Percentiles rank a stretch among this genome's conserved stretches.
Evolutionary conservation across 257 asterid genomes (phyloP).

Genomic region (Eustoma russellianum): DNA sequence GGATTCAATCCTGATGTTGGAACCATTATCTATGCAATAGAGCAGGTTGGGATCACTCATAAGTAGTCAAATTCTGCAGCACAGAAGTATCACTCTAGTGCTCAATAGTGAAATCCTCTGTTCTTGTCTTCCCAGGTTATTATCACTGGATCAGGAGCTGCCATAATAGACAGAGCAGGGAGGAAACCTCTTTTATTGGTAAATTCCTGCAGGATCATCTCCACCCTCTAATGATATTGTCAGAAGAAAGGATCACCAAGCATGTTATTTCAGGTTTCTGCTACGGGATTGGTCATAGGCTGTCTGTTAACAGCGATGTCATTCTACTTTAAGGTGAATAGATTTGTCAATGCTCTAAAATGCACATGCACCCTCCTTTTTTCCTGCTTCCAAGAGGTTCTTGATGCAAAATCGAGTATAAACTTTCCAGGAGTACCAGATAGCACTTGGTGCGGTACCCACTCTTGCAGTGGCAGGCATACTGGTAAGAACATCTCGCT

Average conservation of each 20-base stretch:
- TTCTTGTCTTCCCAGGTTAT: conserved; percentile 35
- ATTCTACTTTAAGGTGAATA: conserved; percentile 63
- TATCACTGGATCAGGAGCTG: conserved; percentile 67
- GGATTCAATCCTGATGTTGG: conserved; percentile 85
- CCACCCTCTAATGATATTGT: not conserved
- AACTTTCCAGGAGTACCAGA: conserved; percentile 44
- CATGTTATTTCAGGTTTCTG: conserved; percentile 53
- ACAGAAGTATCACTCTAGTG: not conserved
- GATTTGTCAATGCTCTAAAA: not conserved
- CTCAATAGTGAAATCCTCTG: not conserved
- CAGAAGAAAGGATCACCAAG: not conserved
- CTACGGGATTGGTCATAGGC: conserved; percentile 65
- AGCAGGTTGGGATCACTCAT: conserved; percentile 42
- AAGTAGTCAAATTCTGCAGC: no score
- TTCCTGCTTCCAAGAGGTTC: no score
- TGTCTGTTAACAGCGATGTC: conserved; percentile 65
- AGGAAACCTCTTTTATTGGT: conserved; percentile 87
- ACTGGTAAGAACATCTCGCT: conserved; percentile 35
- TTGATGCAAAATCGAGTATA: no score
- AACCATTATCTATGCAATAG: conserved; percentile 65
- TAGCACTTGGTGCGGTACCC: conserved; percentile 55
- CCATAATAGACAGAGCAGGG: conserved; percentile 69
- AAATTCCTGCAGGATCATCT: conserved; percentile 11
- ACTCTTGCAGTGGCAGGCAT: conserved; percentile 76
- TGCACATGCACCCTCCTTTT: no score